Conservation (phyloP, 202 grass and related monocot species). For the Eragrostis tef region DNA sequence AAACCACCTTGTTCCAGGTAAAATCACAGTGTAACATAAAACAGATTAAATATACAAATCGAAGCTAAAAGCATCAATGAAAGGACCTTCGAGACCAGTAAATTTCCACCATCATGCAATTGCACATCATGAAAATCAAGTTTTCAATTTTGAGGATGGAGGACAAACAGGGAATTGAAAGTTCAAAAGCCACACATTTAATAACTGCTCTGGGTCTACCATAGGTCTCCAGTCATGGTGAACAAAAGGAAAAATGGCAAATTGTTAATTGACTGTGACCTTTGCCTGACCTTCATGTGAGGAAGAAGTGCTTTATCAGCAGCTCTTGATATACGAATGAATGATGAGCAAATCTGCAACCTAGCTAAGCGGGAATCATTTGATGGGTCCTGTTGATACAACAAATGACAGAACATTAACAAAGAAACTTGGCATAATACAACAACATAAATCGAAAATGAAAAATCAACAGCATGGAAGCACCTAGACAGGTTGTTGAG, state of each 20-base stretch:
- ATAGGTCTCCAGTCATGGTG: slow-evolving; percentile 22
- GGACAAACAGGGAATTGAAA: slow-evolving; percentile 5
- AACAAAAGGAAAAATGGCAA: slow-evolving; percentile 9
- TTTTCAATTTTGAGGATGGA: slow-evolving; percentile 20
- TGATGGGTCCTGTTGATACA: slow-evolving; percentile 65
- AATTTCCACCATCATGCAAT: slow-evolving; percentile 2
- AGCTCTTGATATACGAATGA: slow-evolving; percentile 92
- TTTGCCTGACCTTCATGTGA: slow-evolving; percentile 91
- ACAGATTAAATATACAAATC: slow-evolving; percentile 12
- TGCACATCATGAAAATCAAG: neutral
- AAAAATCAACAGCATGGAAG: slow-evolving; percentile 31
- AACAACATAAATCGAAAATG: slow-evolving; percentile 26
- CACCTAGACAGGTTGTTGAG: neutral
- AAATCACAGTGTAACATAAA: neutral
- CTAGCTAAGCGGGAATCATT: slow-evolving; percentile 85
- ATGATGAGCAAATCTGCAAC: slow-evolving; percentile 93
- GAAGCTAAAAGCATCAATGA: slow-evolving; percentile 2
- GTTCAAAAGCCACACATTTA: slow-evolving; percentile 17
- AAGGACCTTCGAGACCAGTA: neutral
- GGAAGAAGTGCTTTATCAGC: slow-evolving; percentile 94
- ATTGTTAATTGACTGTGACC: slow-evolving; percentile 17
- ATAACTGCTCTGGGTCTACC: neutral
- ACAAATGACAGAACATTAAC: slow-evolving; percentile 28
- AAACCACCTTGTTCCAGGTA: neutral
- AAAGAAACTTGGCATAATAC: slow-evolving; percentile 11